Percentiles rank a stretch among this genome's conserved stretches.
Evolutionary conservation across 495 filamentous ascomycete genomes (phyloP).

Genomic region (Stereocaulon alpinum): DNA sequence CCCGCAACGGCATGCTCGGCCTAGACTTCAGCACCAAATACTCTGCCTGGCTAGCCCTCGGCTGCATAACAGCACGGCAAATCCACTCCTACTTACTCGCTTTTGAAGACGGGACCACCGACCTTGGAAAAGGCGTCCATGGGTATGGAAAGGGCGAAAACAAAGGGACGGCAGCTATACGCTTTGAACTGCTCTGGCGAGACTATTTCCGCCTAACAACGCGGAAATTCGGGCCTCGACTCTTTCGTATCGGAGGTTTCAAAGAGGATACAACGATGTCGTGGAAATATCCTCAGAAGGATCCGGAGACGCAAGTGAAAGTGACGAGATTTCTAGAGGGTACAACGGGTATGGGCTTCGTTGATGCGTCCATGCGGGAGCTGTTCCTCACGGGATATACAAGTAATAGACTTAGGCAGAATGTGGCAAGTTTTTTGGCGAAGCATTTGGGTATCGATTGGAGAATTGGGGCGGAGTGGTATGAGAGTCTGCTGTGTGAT

Average conservation of each 20-base stretch:
- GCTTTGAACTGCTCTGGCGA: slow-evolving; percentile 63
- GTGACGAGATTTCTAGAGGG: slow-evolving; percentile 48
- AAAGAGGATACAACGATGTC: slow-evolving; percentile 30
- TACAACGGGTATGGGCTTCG: slow-evolving; percentile 56
- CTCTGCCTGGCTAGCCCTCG: slow-evolving; percentile 56
- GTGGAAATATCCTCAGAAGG: slow-evolving; percentile 24
- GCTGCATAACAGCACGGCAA: slow-evolving; percentile 56
- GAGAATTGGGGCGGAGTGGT: slow-evolving; percentile 70
- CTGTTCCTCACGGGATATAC: slow-evolving; percentile 62
- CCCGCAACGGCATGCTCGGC: slow-evolving; percentile 57
- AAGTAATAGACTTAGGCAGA: slow-evolving; percentile 59
- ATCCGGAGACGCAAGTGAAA: slow-evolving; percentile 19
- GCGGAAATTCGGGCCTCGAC: slow-evolving; percentile 48
- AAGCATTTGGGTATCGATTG: slow-evolving; percentile 66
- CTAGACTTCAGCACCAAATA: slow-evolving; percentile 60
- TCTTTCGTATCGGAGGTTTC: slow-evolving; percentile 54
- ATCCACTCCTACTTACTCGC: slow-evolving; percentile 49
- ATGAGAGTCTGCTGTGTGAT: slow-evolving; percentile 57
- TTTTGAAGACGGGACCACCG: slow-evolving; percentile 44
- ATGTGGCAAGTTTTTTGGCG: slow-evolving; percentile 58
- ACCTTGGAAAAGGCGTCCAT: slow-evolving; percentile 22
- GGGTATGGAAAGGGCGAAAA: slow-evolving; percentile 57
- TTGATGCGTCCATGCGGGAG: slow-evolving; percentile 61
- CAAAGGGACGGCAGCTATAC: slow-evolving; percentile 53
- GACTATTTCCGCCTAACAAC: slow-evolving; percentile 67